A percentile compares a stretch with the other conserved stretches of the same genome.
phyloP scores from a whole-genome alignment of 1,284 basidiomycete genomes.

The Cutaneotrichosporon sp. region DNA sequence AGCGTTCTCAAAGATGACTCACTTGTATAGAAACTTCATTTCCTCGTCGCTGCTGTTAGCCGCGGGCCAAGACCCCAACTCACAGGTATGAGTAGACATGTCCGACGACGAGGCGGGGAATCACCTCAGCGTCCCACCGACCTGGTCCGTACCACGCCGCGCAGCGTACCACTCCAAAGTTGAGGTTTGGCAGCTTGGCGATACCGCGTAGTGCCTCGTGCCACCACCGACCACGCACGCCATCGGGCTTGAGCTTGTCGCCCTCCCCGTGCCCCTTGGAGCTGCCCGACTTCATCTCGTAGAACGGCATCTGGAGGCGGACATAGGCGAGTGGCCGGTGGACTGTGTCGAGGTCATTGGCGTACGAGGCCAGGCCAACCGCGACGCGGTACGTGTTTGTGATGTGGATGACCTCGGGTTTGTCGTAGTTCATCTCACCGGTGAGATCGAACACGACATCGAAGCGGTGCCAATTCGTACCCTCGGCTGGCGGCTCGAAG shows the following conservation, averaged over 20 bases:
- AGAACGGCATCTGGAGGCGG: conserved; percentile 76
- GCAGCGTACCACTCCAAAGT: conserved; percentile 11
- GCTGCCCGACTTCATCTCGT: conserved; percentile 61
- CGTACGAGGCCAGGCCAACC: conserved; percentile 61
- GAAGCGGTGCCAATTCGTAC: conserved; percentile 32
- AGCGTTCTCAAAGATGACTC: background rate
- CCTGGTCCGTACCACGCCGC: conserved; percentile 49
- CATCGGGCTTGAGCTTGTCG: conserved; percentile 70
- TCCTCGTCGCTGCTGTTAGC: conserved; percentile 61
- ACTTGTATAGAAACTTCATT: conserved; percentile 75
- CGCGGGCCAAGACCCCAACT: conserved; percentile 11
- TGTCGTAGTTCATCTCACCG: conserved; percentile 74
- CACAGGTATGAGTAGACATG: conserved; percentile 74
- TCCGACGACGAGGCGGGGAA: conserved; percentile 68
- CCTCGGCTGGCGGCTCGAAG: conserved; percentile 37
- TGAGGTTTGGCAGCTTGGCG: conserved; percentile 61
- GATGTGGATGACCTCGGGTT: conserved; percentile 71
- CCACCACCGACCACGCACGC: conserved; percentile 80
- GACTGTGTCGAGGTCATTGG: conserved; percentile 61
- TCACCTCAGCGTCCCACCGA: conserved; percentile 55
- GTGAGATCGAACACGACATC: conserved; percentile 50
- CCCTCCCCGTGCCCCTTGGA: conserved; percentile 61
- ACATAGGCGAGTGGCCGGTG: conserved; percentile 70
- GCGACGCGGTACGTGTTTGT: conserved; percentile 72
- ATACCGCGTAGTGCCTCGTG: conserved; percentile 77